Evolutionary conservation across 2,329 filamentous ascomycete species (phyloP).

Genomic region (Talaromyces sp.): DNA sequence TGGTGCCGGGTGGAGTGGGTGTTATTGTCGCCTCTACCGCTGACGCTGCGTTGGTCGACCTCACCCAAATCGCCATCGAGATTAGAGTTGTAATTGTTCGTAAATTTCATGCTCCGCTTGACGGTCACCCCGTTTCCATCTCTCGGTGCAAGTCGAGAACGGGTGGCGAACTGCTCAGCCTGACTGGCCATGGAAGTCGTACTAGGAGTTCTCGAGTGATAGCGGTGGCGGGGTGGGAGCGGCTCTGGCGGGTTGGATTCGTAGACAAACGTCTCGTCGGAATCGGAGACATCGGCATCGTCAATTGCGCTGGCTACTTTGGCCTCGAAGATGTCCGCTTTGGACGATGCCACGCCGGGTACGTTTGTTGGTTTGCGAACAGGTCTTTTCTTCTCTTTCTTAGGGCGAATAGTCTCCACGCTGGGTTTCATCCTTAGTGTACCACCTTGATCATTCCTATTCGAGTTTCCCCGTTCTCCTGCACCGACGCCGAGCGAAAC

Average conservation of each 20-base stretch:
- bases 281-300: conserved; percentile 93
- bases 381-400: conserved; percentile 82
- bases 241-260: conserved; percentile 82
- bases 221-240: conserved; percentile 55
- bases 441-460: conserved; percentile 61
- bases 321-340: conserved; percentile 96
- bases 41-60: conserved; percentile 57
- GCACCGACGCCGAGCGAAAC: conserved; percentile 62
- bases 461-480: conserved; percentile 48
- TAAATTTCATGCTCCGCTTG: conserved; percentile 96
- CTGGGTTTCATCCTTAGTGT: conserved; percentile 83
- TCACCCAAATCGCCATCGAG: conserved; percentile 63
- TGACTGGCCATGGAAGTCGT: conserved; percentile 67
- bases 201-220: conserved; percentile 92
- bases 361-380: conserved; percentile 59
- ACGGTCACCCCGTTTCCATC: conserved; percentile 62
- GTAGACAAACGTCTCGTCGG: conserved; percentile 97
- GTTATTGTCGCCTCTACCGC: conserved; percentile 54
- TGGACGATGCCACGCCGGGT: conserved; percentile 61
- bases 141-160: conserved; percentile 62
- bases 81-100: conserved; percentile 68
- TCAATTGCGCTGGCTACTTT: conserved; percentile 95
- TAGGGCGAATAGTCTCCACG: conserved; percentile 91
- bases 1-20: conserved; percentile 66
- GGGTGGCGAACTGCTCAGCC: conserved; percentile 41